These are phyloP conservation scores for Xylaria arbuscula DNA, from an alignment of 2,329 filamentous ascomycete species.

Conservation along the genomic window DNA sequence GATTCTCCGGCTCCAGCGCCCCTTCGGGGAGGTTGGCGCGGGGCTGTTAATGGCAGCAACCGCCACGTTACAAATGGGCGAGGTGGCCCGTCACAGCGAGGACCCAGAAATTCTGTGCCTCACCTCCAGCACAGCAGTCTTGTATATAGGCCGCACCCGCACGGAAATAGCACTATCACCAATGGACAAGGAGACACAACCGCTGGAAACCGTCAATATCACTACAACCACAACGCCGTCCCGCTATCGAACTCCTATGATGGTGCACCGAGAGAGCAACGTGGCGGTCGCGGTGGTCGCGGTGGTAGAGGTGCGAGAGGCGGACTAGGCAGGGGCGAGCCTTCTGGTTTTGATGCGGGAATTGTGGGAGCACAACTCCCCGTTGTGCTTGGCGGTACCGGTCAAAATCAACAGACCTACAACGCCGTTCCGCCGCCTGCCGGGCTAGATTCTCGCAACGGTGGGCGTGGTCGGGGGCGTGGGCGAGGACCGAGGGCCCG, in stretches of 20 bases:
- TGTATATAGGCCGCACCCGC: slow-evolving; percentile 59
- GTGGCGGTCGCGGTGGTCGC: slow-evolving; percentile 39
- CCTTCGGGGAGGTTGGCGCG: slow-evolving; percentile 68
- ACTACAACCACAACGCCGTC: slow-evolving; percentile 1
- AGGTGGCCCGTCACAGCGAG: slow-evolving; percentile 45
- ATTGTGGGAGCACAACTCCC: neutral
- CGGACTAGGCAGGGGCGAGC: slow-evolving; percentile 12
- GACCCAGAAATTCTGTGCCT: slow-evolving; percentile 52
- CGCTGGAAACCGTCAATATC: slow-evolving; percentile 10
- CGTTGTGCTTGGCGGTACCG: slow-evolving; percentile 1
- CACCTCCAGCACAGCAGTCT: slow-evolving; percentile 63
- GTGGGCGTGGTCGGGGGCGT: slow-evolving; percentile 45
- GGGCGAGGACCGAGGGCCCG: slow-evolving; percentile 40
- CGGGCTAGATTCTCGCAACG: slow-evolving; percentile 60
- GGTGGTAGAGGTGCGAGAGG: slow-evolving; percentile 39
- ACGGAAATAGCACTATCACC: slow-evolving; percentile 36
- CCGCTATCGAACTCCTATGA: slow-evolving; percentile 26
- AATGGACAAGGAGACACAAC: slow-evolving; percentile 33
- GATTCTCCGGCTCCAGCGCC: slow-evolving; percentile 67
- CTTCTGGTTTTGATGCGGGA: neutral
- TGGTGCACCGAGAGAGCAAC: slow-evolving; percentile 11
- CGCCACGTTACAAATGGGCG: slow-evolving; percentile 54
- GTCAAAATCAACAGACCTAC: slow-evolving; percentile 54
- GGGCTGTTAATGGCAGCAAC: slow-evolving; percentile 62
- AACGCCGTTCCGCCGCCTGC: slow-evolving; percentile 71